These are phyloP conservation scores for Globisporangium iwayamae DNA, from an alignment of 352 stramenopile genomes.

Conservation along the genomic window DNA sequence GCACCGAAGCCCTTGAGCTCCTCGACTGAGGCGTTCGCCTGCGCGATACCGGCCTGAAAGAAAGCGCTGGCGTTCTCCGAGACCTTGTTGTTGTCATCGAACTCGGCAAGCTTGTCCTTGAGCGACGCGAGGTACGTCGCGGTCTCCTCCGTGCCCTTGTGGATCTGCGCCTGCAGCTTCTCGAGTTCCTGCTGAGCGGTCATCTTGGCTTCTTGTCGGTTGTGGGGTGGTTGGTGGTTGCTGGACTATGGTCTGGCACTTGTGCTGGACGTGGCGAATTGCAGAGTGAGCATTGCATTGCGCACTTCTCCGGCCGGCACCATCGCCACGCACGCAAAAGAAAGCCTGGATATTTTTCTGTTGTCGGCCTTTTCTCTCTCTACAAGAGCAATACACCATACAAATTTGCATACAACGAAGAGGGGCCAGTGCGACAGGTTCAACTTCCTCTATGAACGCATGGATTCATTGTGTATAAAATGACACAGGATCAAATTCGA, in stretches of 20 bases:
- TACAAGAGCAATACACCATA: neutral
- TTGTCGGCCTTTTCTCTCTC: neutral
- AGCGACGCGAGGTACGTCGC: constrained; percentile 33
- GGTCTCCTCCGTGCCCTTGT: constrained; percentile 25
- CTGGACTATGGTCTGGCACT: constrained; percentile 3
- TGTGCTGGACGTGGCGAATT: constrained; percentile 7
- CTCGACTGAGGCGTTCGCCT: constrained; percentile 31
- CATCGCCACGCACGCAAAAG: neutral
- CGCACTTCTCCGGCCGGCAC: neutral
- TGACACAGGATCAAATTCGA: neutral
- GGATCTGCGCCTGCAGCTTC: constrained; percentile 36
- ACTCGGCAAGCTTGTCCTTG: constrained; percentile 35
- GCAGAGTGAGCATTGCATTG: neutral
- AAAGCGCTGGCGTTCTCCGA: constrained; percentile 33
- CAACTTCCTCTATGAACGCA: neutral
- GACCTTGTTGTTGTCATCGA: constrained; percentile 37
- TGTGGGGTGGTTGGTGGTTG: too few relatives aligned
- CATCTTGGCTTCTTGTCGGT: too few relatives aligned
- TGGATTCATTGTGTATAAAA: neutral
- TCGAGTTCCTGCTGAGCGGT: constrained; percentile 27
- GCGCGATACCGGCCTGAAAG: constrained; percentile 35
- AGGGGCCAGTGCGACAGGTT: neutral
- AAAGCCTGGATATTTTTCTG: neutral
- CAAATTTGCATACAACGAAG: neutral
- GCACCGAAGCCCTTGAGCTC: constrained; percentile 20